phyloP scores from a whole-genome alignment of 2,329 filamentous ascomycete species.

The Stemphylium vesicarium region DNA sequence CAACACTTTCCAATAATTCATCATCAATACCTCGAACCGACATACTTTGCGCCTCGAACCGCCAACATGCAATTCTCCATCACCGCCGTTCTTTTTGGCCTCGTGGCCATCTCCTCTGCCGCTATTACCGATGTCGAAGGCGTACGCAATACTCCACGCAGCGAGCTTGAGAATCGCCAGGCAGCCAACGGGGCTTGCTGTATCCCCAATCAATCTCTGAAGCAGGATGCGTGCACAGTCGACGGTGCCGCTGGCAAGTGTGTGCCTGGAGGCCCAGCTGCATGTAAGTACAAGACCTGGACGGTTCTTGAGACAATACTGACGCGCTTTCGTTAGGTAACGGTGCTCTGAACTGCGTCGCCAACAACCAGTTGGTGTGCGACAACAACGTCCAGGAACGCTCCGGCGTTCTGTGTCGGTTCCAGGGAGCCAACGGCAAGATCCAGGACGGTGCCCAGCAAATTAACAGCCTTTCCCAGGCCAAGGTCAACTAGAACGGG shows the following conservation, averaged over 20 bases:
- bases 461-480: constrained; percentile 17
- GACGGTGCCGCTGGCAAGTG: constrained; percentile 24
- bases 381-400: constrained; percentile 23
- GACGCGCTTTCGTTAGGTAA: constrained; percentile 6
- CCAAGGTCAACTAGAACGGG: constrained; percentile 19
- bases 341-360: constrained; percentile 27
- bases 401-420: constrained; percentile 22
- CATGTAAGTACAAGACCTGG: constrained; percentile 12
- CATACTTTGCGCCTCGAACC: constrained; percentile 5
- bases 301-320: neutral
- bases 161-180: constrained; percentile 16
- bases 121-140: constrained; percentile 23
- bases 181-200: constrained; percentile 25
- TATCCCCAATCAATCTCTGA: constrained; percentile 18
- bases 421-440: constrained; percentile 17
- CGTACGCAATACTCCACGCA: constrained; percentile 18
- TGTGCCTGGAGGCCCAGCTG: constrained; percentile 24
- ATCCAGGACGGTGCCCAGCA: constrained; percentile 18
- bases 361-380: constrained; percentile 22
- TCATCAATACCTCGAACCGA: neutral
- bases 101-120: constrained; percentile 24
- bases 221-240: constrained; percentile 23
- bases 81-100: constrained; percentile 25
- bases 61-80: constrained; percentile 18
- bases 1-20: constrained; percentile 9